A percentile compares a stretch with the other conserved stretches of the same genome.
Conservation (phyloP, 805 yeast genomes). For the Starmerella bombi region DNA sequence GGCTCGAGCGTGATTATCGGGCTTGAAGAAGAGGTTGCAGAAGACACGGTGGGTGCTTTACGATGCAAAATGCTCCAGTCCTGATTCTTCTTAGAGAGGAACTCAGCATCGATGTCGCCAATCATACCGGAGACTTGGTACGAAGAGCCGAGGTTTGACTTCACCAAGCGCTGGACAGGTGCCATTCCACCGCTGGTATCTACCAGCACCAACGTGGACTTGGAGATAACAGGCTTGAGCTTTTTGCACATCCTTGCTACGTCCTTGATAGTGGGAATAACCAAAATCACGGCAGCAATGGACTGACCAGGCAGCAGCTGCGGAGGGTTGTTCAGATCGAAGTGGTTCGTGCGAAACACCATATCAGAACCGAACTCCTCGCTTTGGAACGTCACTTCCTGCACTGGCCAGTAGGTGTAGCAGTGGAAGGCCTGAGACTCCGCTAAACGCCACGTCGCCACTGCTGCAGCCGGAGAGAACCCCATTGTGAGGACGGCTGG, state of each 20-base stretch:
- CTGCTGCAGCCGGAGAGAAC: conserved; percentile 22
- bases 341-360: conserved; percentile 14
- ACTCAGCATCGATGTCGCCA: conserved; percentile 21
- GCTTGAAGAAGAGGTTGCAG: neutral
- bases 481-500: conserved; percentile 21
- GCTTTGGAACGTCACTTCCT: conserved; percentile 14
- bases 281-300: conserved; percentile 18
- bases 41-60: conserved; percentile 1
- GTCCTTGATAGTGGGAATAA: conserved; percentile 21
- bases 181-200: conserved; percentile 22
- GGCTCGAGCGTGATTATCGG: conserved; percentile 18
- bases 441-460: conserved; percentile 21
- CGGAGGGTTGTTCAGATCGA: conserved; percentile 14
- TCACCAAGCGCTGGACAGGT: conserved; percentile 21
- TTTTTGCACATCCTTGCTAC: conserved; percentile 22
- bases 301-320: neutral
- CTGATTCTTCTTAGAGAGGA: conserved; percentile 1
- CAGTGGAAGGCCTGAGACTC: conserved; percentile 14
- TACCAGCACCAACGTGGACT: conserved; percentile 18
- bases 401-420: conserved; percentile 23
- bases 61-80: conserved; percentile 15
- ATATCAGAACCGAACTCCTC: conserved; percentile 14
- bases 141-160: conserved; percentile 13
- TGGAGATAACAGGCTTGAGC: conserved; percentile 17
- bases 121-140: conserved; percentile 18